A percentile compares a stretch with the other conserved stretches of the same genome.
Conservation (phyloP, 2,329 filamentous ascomycete species). For the Pseudovirgaria hyperparasitica region DNA sequence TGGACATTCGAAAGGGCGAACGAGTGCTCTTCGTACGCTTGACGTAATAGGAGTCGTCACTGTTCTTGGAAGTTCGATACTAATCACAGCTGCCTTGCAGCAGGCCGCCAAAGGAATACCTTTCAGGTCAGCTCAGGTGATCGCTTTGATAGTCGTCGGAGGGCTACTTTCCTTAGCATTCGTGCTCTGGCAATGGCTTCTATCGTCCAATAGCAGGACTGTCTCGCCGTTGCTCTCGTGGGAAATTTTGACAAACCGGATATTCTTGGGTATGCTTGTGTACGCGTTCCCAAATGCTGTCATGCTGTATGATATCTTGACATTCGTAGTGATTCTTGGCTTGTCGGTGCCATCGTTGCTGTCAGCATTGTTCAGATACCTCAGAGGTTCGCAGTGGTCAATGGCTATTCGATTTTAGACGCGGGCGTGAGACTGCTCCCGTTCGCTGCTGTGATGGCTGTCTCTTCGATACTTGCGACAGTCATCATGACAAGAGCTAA, state of each 20-base stretch:
- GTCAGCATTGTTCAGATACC: constrained; percentile 9
- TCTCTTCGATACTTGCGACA: constrained; percentile 5
- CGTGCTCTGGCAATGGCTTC: constrained; percentile 8
- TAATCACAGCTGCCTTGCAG: constrained; percentile 9
- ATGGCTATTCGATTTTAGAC: constrained; percentile 6
- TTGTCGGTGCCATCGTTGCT: constrained; percentile 7
- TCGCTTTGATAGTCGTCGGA: constrained; percentile 7
- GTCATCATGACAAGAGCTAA: constrained; percentile 4
- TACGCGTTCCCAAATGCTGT: constrained; percentile 6
- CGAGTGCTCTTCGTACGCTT: constrained; percentile 1
- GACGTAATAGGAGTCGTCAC: constrained; percentile 8
- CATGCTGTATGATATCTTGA: constrained; percentile 4
- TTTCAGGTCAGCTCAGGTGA: constrained; percentile 6
- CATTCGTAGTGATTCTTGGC: constrained; percentile 5
- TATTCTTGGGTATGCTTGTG: constrained; percentile 5
- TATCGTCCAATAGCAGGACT: constrained; percentile 4
- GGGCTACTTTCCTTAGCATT: constrained; percentile 7
- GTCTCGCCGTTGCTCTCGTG: constrained; percentile 9
- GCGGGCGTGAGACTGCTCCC: constrained; percentile 8
- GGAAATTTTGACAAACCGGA: constrained; percentile 3
- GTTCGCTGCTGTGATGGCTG: constrained; percentile 7
- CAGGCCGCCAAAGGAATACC: constrained; percentile 7
- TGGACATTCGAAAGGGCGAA: constrained; percentile 2
- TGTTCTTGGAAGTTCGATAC: constrained; percentile 8
- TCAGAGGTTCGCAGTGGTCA: constrained; percentile 8